phyloP scores from a whole-genome alignment of 441 rosid species.

The Brassica hybrid region DNA sequence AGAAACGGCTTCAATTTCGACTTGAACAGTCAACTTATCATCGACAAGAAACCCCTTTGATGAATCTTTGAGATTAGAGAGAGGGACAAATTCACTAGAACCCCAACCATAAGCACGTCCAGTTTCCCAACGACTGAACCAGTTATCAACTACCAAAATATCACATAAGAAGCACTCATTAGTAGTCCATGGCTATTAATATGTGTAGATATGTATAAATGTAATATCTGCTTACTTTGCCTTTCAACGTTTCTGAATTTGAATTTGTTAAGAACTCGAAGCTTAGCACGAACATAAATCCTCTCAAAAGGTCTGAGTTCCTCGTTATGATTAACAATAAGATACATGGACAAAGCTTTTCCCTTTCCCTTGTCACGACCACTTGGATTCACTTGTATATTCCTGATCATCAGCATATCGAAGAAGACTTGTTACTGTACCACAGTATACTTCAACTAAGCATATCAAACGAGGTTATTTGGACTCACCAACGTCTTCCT shows the following conservation, averaged over 20 bases:
- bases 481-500: conserved; percentile 29
- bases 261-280: conserved; percentile 28
- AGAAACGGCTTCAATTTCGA: neutral
- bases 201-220: neutral
- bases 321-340: neutral
- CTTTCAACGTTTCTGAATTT: neutral
- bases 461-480: neutral
- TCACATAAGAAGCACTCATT: neutral
- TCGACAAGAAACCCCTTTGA: conserved; percentile 24
- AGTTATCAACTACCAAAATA: neutral
- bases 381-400: conserved; percentile 11
- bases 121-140: conserved; percentile 1
- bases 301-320: conserved; percentile 24
- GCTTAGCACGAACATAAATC: conserved; percentile 35
- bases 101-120: conserved; percentile 13
- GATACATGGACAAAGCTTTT: conserved; percentile 26
- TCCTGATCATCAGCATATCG: conserved; percentile 15
- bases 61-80: conserved; percentile 20
- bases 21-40: conserved; percentile 6
- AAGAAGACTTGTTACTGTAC: neutral
- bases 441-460: no score
- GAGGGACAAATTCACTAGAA: neutral
- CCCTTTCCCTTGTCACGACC: neutral
- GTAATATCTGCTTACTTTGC: conserved; percentile 13
- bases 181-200: neutral